Conservation (phyloP, 2,329 filamentous ascomycete species). For the Colletotrichum endophyticum region DNA sequence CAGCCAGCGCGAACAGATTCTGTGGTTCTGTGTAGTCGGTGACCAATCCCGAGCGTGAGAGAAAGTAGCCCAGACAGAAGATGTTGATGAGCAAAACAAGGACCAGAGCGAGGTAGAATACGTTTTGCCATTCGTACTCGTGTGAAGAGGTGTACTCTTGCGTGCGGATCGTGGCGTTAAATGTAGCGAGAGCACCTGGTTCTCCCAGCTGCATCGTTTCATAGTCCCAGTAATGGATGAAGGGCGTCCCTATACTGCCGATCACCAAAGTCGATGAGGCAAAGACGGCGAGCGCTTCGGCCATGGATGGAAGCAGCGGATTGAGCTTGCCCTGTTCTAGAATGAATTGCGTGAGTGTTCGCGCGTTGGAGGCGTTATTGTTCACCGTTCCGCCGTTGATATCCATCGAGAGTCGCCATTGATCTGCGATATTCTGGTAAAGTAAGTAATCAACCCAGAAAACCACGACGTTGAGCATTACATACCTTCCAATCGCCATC, state of each 20-base stretch:
- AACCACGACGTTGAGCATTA: constrained; percentile 1
- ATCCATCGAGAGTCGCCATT: constrained; percentile 61
- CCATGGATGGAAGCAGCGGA: constrained; percentile 66
- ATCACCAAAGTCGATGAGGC: constrained; percentile 70
- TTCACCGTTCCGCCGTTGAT: constrained; percentile 60
- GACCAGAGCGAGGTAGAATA: constrained; percentile 71
- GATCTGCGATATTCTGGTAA: constrained; percentile 49
- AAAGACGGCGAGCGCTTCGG: constrained; percentile 75
- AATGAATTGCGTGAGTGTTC: constrained; percentile 62
- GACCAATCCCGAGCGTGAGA: constrained; percentile 62
- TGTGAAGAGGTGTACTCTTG: constrained; percentile 76
- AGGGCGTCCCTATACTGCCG: constrained; percentile 63
- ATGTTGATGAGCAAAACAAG: constrained; percentile 72
- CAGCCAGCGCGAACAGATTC: constrained; percentile 74
- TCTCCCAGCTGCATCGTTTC: constrained; percentile 38
- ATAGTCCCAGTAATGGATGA: constrained; percentile 61
- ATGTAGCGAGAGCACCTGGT: constrained; percentile 56
- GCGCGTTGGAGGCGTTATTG: constrained; percentile 62
- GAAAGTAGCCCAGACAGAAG: constrained; percentile 66
- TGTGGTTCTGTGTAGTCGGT: constrained; percentile 82
- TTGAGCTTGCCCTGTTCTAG: constrained; percentile 47
- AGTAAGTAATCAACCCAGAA: not conserved
- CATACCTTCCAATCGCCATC: constrained; percentile 53
- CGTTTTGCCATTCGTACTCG: constrained; percentile 61
- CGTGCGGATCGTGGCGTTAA: constrained; percentile 67